Percentiles rank a stretch among this genome's conserved stretches.
Conservation (phyloP, 768 basidiomycete species). For the Aureoboletus auriporus region DNA sequence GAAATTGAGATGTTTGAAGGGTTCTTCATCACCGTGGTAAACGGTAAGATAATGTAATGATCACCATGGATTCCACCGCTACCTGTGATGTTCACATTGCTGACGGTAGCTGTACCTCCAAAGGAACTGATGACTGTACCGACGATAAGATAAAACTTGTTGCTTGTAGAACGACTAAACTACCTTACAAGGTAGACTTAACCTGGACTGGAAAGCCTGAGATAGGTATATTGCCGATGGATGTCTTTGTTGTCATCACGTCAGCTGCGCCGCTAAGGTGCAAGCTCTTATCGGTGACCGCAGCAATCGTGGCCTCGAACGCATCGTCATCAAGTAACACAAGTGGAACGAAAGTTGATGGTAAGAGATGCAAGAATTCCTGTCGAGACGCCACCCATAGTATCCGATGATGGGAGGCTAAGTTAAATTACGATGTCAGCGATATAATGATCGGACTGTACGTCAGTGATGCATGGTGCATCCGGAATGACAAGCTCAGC, state of each 20-base stretch:
- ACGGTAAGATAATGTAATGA: slow-evolving; percentile 53
- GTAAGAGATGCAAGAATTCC: slow-evolving; percentile 60
- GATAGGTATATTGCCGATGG: slow-evolving; percentile 66
- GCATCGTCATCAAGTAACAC: slow-evolving; percentile 50
- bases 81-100: slow-evolving; percentile 57
- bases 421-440: slow-evolving; percentile 34
- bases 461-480: slow-evolving; percentile 54
- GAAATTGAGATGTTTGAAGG: slow-evolving; percentile 65
- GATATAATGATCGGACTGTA: slow-evolving; percentile 27
- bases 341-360: slow-evolving; percentile 56
- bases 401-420: slow-evolving; percentile 43
- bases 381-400: slow-evolving; percentile 61
- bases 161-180: background rate
- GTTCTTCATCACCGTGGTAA: slow-evolving; percentile 58
- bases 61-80: slow-evolving; percentile 62
- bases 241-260: slow-evolving; percentile 56
- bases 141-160: background rate
- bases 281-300: slow-evolving; percentile 50
- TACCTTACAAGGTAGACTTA: slow-evolving; percentile 50
- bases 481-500: slow-evolving; percentile 59
- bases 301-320: slow-evolving; percentile 56
- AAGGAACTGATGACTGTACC: slow-evolving; percentile 55
- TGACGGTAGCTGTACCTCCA: slow-evolving; percentile 46
- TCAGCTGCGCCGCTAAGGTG: slow-evolving; percentile 54
- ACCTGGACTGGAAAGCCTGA: slow-evolving; percentile 61